Percentiles rank a stretch among this genome's conserved stretches.
Evolutionary conservation across 441 rosid species (phyloP).

Genomic region (Brassica balearica): DNA sequence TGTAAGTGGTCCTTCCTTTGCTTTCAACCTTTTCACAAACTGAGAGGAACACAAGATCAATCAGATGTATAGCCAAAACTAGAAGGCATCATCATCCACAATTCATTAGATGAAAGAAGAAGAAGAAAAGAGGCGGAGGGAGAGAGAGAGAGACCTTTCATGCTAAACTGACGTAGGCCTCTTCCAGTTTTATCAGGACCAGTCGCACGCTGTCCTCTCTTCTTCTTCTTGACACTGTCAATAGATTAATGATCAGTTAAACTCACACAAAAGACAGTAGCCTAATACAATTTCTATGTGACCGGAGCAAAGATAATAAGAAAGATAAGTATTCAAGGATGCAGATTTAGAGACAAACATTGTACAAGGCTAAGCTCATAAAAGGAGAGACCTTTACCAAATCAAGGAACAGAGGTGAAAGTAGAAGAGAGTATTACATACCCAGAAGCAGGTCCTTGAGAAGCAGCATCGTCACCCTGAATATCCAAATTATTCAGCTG

Average conservation of each 20-base stretch:
- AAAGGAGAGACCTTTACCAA: slow-evolving; percentile 6
- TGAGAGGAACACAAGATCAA: slow-evolving; percentile 45
- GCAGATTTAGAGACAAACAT: not conserved
- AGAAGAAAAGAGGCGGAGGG: too few relatives aligned
- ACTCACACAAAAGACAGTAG: not conserved
- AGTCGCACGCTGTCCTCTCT: slow-evolving; percentile 80
- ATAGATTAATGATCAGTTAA: slow-evolving; percentile 34
- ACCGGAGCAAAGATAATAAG: not conserved
- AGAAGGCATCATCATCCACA: slow-evolving; percentile 1
- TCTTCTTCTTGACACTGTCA: slow-evolving; percentile 81
- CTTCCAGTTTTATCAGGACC: slow-evolving; percentile 94
- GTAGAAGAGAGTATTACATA: slow-evolving; percentile 39
- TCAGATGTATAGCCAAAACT: not conserved
- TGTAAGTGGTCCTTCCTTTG: slow-evolving; percentile 98
- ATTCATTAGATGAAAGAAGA: slow-evolving; percentile 2
- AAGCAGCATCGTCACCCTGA: slow-evolving; percentile 91
- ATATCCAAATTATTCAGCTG: slow-evolving; percentile 82
- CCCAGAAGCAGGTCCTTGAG: slow-evolving; percentile 80
- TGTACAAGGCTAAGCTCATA: not conserved
- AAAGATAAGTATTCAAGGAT: not conserved
- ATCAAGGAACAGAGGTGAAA: slow-evolving; percentile 7
- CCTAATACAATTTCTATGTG: slow-evolving; percentile 1
- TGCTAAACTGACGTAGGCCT: slow-evolving; percentile 97
- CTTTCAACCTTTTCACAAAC: slow-evolving; percentile 99
- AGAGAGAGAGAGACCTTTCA: slow-evolving; percentile 68